Evolutionary conservation across 2,329 filamentous ascomycete genomes (phyloP).

Genomic region (Diplocarpon mali): DNA sequence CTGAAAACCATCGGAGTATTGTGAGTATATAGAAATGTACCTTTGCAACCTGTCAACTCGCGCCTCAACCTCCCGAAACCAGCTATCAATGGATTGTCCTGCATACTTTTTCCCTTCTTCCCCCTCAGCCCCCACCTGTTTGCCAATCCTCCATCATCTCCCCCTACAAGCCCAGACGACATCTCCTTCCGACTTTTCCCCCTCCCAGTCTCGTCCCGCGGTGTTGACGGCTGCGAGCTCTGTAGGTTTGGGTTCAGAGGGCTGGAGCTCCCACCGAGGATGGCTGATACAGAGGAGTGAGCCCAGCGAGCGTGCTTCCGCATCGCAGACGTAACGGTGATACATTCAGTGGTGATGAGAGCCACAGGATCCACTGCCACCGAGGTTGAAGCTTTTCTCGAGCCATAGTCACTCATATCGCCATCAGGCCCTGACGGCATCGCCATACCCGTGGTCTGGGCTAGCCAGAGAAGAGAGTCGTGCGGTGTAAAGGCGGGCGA

Average conservation of each 20-base stretch:
- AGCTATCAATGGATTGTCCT: constrained; percentile 93
- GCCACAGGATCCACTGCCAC: constrained; percentile 86
- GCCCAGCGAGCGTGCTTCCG: constrained; percentile 95
- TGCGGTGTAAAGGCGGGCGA: constrained; percentile 10
- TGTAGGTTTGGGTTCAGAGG: constrained; percentile 28
- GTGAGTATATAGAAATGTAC: constrained; percentile 30
- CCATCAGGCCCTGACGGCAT: neutral
- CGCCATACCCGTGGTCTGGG: neutral
- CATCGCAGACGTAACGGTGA: constrained; percentile 95
- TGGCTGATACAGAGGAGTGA: constrained; percentile 91
- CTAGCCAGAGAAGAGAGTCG: neutral
- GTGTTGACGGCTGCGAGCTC: constrained; percentile 37
- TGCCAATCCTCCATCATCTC: constrained; percentile 50
- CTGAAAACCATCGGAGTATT: constrained; percentile 14
- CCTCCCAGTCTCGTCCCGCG: constrained; percentile 20
- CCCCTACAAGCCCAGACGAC: constrained; percentile 23
- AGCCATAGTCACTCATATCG: constrained; percentile 13
- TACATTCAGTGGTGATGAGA: constrained; percentile 95
- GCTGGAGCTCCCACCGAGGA: constrained; percentile 62
- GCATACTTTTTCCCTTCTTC: constrained; percentile 93
- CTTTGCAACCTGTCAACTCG: constrained; percentile 77
- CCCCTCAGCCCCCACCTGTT: constrained; percentile 89
- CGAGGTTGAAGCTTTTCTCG: constrained; percentile 38
- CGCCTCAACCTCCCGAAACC: constrained; percentile 84
- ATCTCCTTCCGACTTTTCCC: constrained; percentile 19